Percentiles rank a stretch among this genome's conserved stretches.
phyloP scores from a whole-genome alignment of 2,329 filamentous ascomycete genomes.

The Neonectria coccinea region DNA sequence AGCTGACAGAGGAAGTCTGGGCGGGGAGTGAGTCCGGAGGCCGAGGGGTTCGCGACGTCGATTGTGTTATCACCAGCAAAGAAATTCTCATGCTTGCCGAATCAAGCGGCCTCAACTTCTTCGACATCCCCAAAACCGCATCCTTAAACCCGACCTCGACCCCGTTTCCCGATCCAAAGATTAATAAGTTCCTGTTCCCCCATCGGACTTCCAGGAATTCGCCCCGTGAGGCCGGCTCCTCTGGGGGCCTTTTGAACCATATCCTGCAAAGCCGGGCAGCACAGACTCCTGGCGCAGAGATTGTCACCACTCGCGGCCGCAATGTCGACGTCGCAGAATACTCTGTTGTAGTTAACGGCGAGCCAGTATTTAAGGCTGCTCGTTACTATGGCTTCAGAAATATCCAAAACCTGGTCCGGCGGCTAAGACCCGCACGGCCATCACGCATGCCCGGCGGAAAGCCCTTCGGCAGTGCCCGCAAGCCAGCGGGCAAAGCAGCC shows the following conservation, averaged over 20 bases:
- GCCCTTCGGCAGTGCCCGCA: slow-evolving; percentile 67
- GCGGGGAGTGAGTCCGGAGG: slow-evolving; percentile 60
- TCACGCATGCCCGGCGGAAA: slow-evolving; percentile 85
- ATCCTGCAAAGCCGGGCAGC: slow-evolving; percentile 81
- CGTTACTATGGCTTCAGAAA: slow-evolving; percentile 98
- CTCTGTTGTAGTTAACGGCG: slow-evolving; percentile 68
- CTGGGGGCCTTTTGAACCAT: slow-evolving; percentile 89
- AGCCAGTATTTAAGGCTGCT: slow-evolving; percentile 80
- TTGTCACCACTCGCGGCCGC: slow-evolving; percentile 79
- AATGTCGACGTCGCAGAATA: slow-evolving; percentile 95
- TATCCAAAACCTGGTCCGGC: slow-evolving; percentile 96
- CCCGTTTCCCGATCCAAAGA: slow-evolving; percentile 77
- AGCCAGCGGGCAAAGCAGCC: slow-evolving; percentile 61
- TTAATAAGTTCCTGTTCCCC: slow-evolving; percentile 82
- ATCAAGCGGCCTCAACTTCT: slow-evolving; percentile 82
- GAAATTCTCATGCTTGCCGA: slow-evolving; percentile 92
- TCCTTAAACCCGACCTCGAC: slow-evolving; percentile 57
- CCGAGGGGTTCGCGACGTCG: slow-evolving; percentile 82
- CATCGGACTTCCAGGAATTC: slow-evolving; percentile 56
- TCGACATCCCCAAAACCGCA: slow-evolving; percentile 72
- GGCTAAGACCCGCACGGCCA: slow-evolving; percentile 81
- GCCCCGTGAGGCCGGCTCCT: slow-evolving; percentile 75
- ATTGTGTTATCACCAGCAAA: slow-evolving; percentile 97
- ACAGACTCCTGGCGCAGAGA: slow-evolving; percentile 75
- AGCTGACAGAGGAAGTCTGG: slow-evolving; percentile 88